A percentile compares a stretch with the other conserved stretches of the same genome.
Conservation (phyloP, 2,329 filamentous ascomycete genomes). For the Beauveria brongniartii region DNA sequence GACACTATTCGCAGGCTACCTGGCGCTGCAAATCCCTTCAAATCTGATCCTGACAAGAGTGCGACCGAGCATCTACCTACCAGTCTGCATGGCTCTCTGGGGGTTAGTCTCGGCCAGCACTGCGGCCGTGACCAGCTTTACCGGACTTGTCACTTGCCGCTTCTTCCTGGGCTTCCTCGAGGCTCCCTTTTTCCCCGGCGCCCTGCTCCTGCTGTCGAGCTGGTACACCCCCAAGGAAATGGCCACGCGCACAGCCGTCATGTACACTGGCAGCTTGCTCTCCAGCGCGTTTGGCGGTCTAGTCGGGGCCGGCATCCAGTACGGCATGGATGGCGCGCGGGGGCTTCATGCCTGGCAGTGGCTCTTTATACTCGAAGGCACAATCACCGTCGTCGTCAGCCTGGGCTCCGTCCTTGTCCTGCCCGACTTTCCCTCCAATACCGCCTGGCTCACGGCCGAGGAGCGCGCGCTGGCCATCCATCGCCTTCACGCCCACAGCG, state of each 20-base stretch:
- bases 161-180: conserved; percentile 39
- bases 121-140: conserved; percentile 34
- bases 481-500: conserved; percentile 41
- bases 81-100: conserved; percentile 36
- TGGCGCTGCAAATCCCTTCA: conserved; percentile 54
- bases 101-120: conserved; percentile 37
- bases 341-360: conserved; percentile 50
- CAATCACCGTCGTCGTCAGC: conserved; percentile 31
- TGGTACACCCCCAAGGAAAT: conserved; percentile 41
- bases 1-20: conserved; percentile 53
- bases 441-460: conserved; percentile 41
- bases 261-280: conserved; percentile 47
- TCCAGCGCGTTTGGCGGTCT: conserved; percentile 45
- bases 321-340: conserved; percentile 31
- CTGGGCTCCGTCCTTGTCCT: conserved; percentile 29
- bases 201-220: conserved; percentile 37
- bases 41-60: conserved; percentile 49
- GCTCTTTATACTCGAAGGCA: conserved; percentile 52
- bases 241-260: conserved; percentile 50
- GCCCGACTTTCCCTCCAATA: conserved; percentile 46
- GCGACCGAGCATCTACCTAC: conserved; percentile 45
- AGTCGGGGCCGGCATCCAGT: conserved; percentile 40
- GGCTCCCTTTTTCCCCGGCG: conserved; percentile 43
- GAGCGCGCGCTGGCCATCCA: conserved; percentile 45
- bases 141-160: conserved; percentile 34